Evolutionary conservation across 2,329 filamentous ascomycete species (phyloP), one percentile per base, ranked within the genome.

Genomic region (Aspergillus terreus): DNA sequence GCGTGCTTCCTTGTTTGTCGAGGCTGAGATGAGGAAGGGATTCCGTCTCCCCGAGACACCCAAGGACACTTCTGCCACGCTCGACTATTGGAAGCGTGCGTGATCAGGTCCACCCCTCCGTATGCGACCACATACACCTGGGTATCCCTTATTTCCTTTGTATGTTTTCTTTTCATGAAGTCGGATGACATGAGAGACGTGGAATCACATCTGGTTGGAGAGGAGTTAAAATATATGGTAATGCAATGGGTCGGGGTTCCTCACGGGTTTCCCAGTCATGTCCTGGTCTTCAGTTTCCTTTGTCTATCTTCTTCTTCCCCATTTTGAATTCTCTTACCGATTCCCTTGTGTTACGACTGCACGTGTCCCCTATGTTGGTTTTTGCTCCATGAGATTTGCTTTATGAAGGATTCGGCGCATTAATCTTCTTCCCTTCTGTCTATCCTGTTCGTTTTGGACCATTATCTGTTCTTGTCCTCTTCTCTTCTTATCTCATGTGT

Each of bases 1-100:
- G 78, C 82, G 86, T 50, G 89, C 90, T 9, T 89, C 94, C 15
- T 74, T 83, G 17, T 91, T 88, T 60, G 92, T 96, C 50, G 84
- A 92, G 68, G 78, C 78, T 15, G 87, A 92, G 69, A 78, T 96
- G 57, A 73, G 76, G 52, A 82, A 80, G 58, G 81, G 80, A 47
- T 85, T 85, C 66, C 65, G 70, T 44, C 70, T 85, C 48, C 76
- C 79, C 17, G 64, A 70, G 15, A 19, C 55, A 17, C 38, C 57
- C 15, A 58, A 55, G 38, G 58, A 63, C 12, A 55, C 19, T 32
- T 50, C 51, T 10, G 23, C 54, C 44, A 33, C 42, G 14, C 44
- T 55, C 21, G 58, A 60, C n/a, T 54, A 54, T 36, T 59, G 48
- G 53, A 63, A 59, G 51, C 57, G 56, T 25, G 52, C 38, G 41